Evolutionary conservation across 768 basidiomycete species (phyloP), one percentile per base, ranked within the genome.

Genomic region (Tricholoma bakamatsutake): DNA sequence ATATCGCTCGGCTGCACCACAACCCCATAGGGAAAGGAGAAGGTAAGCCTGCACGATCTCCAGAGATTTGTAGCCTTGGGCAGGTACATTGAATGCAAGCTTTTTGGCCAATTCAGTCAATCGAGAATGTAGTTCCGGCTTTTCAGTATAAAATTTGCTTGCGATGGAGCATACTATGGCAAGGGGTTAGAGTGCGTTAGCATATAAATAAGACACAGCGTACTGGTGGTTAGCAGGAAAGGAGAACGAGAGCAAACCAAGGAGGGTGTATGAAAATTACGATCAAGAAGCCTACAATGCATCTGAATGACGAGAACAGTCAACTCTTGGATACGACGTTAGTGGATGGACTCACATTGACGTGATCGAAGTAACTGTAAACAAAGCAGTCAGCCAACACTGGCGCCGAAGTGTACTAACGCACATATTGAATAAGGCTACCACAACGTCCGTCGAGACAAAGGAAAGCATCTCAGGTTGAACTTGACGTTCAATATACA

Each of bases 21-120:
- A 87, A 5, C 94, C 93, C 88, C 92, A 98, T 12, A 93, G 71
- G 2, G 88, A 78, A 52, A 98, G 83, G 8, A 99, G 76, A 17
- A 98, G 74, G 69, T 97, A 99, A 0, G 93, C 96, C 66, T 99
- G 95, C 4, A 95, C 91, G 57, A 96, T 93, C 72, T 94, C 93
- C 43, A 93, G 82, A n/a, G 87, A 89, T 70, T 96, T 96, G 76
- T 91, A 93, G 0, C 92, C 92, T 59, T 80, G 78, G 13, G 88
- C 90, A 17, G 91, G 90, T 12, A 93, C 89, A 57, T 77, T 83
- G 70, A 95, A 98, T 0, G 95, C 90, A 17, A 98, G 82, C 62
- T 90, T 87, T 65, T 90, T 90, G 2, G 90, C 88, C 33, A 94
- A 79, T 54, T 92, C 91, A 1, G 87, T 80, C 46, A 98, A 77